Base-by-base conservation (phyloP, 371 early-diverging fungal genomes). In the Mucor circinelloides region DNA sequence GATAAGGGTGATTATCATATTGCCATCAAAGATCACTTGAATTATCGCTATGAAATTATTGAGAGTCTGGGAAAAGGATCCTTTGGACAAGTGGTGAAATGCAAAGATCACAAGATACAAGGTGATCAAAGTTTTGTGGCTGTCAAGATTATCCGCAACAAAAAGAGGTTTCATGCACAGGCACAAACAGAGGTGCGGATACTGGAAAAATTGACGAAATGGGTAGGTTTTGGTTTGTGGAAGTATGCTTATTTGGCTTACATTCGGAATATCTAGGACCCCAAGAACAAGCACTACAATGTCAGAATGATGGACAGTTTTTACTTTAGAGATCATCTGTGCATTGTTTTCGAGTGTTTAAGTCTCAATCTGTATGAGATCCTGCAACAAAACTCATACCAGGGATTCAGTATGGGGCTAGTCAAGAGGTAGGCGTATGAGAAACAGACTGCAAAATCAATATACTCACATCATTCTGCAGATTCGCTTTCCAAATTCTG, bases 351-450 rank as follows among this genome's bases (percentile, higher is more conserved):
- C 71, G 99, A 99, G 82, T 89, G 97, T 48, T 85, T 99, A 42
- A 94, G 94, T 25, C 89, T 94, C 61, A 99, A 99, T 74, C 79
- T 99, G 55, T 99, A 98, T 84, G 99, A 99, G 71, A 93, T 96
- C 73, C 85, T 98, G 55, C 97, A 97, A 83, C 91, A 90, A 56
- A 94, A 95, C 67, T 87, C 90, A 44, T 99, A 98, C 79, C 87
- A 90, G 32, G 99, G 99, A 4, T 91, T 96, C 44, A 91, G 94
- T 70, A 82, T 92, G 65, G 89, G 88, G 15, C 85, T 95, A 52
- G 91, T 98, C 34, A 87, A 89, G 72, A 84, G 89, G 85, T 91
- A 80, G 27, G 46, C 0, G 1, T 13, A 15, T 54, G 4, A 4
- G 13, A 1, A 1, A 15, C 2, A 15, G 19, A 15, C 17, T 50